Percentiles rank a stretch among this genome's conserved stretches.
Conservation (phyloP, 257 asterid genomes). For the Solanum clarkiae region DNA sequence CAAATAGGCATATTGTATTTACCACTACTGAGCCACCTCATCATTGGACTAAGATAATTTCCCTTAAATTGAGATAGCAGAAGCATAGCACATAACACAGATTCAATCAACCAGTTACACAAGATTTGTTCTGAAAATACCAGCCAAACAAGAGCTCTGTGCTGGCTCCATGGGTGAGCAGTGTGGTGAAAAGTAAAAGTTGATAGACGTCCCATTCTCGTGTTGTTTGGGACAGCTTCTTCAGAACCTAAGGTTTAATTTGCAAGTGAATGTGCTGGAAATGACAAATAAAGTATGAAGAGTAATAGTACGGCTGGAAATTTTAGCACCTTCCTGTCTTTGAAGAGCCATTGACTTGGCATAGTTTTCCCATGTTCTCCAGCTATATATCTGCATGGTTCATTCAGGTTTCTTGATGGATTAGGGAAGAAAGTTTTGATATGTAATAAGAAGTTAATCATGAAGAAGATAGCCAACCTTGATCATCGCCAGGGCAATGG, state of each 20-base stretch:
- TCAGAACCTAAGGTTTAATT: slow-evolving; percentile 24
- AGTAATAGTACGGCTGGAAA: slow-evolving; percentile 16
- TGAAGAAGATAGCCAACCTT: slow-evolving; percentile 36
- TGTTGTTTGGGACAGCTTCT: slow-evolving; percentile 19
- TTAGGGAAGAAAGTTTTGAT: not conserved
- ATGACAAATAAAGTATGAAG: not conserved
- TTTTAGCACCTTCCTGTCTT: slow-evolving; percentile 31
- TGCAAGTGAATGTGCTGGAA: not conserved
- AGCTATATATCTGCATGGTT: slow-evolving; percentile 60
- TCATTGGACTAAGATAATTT: not conserved
- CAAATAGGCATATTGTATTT: not conserved
- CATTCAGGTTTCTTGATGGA: not conserved
- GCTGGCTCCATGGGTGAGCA: slow-evolving; percentile 94
- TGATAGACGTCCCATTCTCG: slow-evolving; percentile 47
- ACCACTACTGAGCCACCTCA: not conserved
- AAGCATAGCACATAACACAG: not conserved
- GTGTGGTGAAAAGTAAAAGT: slow-evolving; percentile 55
- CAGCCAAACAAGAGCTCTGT: slow-evolving; percentile 86
- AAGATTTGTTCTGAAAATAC: slow-evolving; percentile 18
- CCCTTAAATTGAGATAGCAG: not conserved
- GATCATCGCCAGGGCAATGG: slow-evolving; percentile 76
- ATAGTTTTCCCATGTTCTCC: slow-evolving; percentile 84
- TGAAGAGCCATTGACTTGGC: slow-evolving; percentile 77
- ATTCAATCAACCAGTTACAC: not conserved
- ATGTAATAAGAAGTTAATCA: not conserved